phyloP scores from a whole-genome alignment of 2,329 filamentous ascomycete genomes.

The Talaromyces sp. region DNA sequence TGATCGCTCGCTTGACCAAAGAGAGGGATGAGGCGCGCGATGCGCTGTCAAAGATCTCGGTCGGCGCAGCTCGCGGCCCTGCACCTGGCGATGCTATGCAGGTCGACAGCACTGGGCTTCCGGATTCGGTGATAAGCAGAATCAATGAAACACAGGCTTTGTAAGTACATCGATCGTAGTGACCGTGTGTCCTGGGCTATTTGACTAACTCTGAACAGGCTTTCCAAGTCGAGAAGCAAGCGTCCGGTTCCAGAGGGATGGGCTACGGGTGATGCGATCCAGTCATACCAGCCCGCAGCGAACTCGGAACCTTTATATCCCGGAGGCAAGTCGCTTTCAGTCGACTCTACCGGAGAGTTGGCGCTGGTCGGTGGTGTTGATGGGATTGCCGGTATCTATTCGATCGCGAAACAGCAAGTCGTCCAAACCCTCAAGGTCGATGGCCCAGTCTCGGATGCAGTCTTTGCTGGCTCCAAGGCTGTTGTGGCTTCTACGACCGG shows the following conservation, averaged over 20 bases:
- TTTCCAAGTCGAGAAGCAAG: conserved; percentile 86
- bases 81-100: conserved; percentile 80
- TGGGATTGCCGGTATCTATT: conserved; percentile 70
- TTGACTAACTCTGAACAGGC: conserved; percentile 43
- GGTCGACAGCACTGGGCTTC: conserved; percentile 72
- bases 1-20: conserved; percentile 83
- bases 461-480: conserved; percentile 58
- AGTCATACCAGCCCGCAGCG: conserved; percentile 49
- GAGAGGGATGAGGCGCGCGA: conserved; percentile 91
- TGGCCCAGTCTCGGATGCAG: conserved; percentile 61
- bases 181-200: neutral
- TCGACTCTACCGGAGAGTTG: conserved; percentile 57
- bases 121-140: conserved; percentile 63
- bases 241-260: conserved; percentile 78
- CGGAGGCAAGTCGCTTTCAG: conserved; percentile 51
- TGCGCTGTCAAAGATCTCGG: conserved; percentile 77
- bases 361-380: conserved; percentile 67
- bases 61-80: conserved; percentile 51
- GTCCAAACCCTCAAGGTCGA: conserved; percentile 60
- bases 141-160: conserved; percentile 75
- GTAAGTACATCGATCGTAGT: conserved; percentile 48
- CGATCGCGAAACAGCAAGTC: conserved; percentile 69
- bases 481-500: conserved; percentile 71
- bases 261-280: conserved; percentile 69
- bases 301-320: conserved; percentile 55